Conservation (phyloP, 2,329 filamentous ascomycete species). For the Alternaria consortialis region DNA sequence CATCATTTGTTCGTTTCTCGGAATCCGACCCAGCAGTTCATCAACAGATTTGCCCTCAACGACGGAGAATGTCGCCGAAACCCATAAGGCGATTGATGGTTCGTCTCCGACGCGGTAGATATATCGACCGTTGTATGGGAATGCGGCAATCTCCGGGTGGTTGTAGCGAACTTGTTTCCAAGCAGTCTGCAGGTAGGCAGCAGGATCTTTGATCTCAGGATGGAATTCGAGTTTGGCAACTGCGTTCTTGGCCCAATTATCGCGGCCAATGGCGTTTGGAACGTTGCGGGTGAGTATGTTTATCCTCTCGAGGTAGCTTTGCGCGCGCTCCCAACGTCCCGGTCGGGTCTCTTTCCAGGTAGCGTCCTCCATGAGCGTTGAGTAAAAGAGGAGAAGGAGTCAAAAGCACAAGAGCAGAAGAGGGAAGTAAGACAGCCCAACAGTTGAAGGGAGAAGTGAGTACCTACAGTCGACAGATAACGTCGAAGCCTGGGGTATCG, state of each 20-base stretch:
- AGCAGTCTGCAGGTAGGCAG: constrained; percentile 24
- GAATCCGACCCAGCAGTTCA: constrained; percentile 32
- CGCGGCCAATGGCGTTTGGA: constrained; percentile 34
- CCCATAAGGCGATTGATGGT: constrained; percentile 32
- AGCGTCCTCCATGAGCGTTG: constrained; percentile 10
- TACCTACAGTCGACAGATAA: not conserved
- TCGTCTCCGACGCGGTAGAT: constrained; percentile 35
- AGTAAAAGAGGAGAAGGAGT: not conserved
- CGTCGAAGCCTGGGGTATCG: not conserved
- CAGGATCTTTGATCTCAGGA: constrained; percentile 30
- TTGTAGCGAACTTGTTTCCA: constrained; percentile 42
- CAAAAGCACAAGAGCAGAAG: not conserved
- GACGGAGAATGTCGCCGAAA: constrained; percentile 34
- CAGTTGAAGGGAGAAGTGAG: not conserved
- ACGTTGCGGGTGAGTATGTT: constrained; percentile 36
- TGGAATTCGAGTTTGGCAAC: constrained; percentile 36
- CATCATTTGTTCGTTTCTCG: constrained; percentile 40
- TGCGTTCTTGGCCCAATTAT: constrained; percentile 39
- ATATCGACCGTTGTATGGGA: constrained; percentile 35
- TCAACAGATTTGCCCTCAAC: constrained; percentile 28
- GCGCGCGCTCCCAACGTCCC: constrained; percentile 37
- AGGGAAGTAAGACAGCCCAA: not conserved
- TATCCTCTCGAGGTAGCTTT: constrained; percentile 34
- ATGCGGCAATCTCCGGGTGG: constrained; percentile 36
- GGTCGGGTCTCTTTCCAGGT: constrained; percentile 37